Conservation (phyloP, 2,329 filamentous ascomycete species). For the Fusarium beomiforme region DNA sequence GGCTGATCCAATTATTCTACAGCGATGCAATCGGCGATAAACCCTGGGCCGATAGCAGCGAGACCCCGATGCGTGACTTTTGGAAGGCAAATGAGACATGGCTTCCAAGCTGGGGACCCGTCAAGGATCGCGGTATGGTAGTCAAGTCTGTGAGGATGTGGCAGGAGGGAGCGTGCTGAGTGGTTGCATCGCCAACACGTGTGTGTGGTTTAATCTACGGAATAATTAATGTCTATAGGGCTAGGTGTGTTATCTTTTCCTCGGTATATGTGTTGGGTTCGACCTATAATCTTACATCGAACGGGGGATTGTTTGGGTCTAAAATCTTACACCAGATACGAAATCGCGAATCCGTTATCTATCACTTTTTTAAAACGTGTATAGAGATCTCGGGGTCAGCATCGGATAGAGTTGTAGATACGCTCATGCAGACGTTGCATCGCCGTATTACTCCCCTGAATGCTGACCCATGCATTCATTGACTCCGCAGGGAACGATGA, state of each 20-base stretch:
- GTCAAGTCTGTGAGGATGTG: conserved; percentile 59
- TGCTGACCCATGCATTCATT: not conserved
- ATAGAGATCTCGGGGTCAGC: not conserved
- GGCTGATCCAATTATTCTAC: conserved; percentile 17
- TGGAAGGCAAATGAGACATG: conserved; percentile 52
- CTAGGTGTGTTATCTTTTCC: conserved; percentile 1
- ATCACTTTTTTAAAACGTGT: not conserved
- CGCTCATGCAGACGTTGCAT: conserved; percentile 1
- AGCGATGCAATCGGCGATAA: conserved; percentile 55
- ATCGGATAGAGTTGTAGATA: not conserved
- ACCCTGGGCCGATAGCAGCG: conserved; percentile 55
- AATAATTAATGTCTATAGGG: not conserved
- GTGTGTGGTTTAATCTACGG: not conserved
- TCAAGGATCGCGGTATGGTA: conserved; percentile 51
- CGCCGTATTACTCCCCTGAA: not conserved
- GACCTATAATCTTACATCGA: not conserved
- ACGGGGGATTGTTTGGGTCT: not conserved
- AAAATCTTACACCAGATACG: not conserved
- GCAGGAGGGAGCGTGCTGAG: conserved; percentile 48
- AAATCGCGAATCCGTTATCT: not conserved
- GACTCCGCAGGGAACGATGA: not conserved
- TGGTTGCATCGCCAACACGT: not conserved
- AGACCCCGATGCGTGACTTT: conserved; percentile 53
- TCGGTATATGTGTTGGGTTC: not conserved
- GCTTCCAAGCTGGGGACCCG: conserved; percentile 52